Conservation (phyloP, 441 rosid species). For the Populus hybrid region DNA sequence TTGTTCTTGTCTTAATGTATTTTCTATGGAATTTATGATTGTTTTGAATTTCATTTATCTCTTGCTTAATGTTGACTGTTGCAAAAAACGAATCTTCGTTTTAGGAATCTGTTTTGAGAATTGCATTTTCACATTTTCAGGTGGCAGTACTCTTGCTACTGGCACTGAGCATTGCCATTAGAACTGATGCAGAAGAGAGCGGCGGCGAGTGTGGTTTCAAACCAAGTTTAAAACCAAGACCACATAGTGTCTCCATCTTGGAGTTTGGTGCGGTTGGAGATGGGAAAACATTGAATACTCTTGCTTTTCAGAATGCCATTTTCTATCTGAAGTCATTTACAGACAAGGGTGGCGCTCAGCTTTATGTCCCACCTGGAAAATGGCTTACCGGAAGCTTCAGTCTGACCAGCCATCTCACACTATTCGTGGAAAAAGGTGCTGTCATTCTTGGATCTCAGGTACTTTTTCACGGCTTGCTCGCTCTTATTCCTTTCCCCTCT, state of each 20-base stretch:
- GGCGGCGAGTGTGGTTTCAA: constrained; percentile 43
- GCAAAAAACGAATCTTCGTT: background rate
- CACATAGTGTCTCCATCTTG: constrained; percentile 84
- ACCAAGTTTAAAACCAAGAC: constrained; percentile 61
- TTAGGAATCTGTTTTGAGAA: background rate
- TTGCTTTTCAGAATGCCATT: constrained; percentile 89
- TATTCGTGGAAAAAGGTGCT: constrained; percentile 86
- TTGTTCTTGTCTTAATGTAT: constrained; percentile 1
- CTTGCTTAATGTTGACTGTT: background rate
- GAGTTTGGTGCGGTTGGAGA: constrained; percentile 98
- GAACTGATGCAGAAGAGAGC: constrained; percentile 38
- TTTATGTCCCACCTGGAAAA: constrained; percentile 82
- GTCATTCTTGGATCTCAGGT: constrained; percentile 88
- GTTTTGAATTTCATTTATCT: constrained; percentile 5
- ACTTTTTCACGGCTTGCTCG: background rate
- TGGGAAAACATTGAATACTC: constrained; percentile 76
- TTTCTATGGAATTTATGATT: background rate
- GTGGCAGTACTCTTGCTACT: constrained; percentile 90
- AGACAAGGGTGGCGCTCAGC: constrained; percentile 98
- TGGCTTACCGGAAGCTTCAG: constrained; percentile 94
- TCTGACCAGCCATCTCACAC: constrained; percentile 93
- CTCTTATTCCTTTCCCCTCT: background rate
- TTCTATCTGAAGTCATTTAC: constrained; percentile 93
- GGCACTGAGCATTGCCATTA: constrained; percentile 57
- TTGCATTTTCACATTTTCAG: constrained; percentile 25